phyloP scores from a whole-genome alignment of 2,329 filamentous ascomycete species.

The Alternaria conjuncta region DNA sequence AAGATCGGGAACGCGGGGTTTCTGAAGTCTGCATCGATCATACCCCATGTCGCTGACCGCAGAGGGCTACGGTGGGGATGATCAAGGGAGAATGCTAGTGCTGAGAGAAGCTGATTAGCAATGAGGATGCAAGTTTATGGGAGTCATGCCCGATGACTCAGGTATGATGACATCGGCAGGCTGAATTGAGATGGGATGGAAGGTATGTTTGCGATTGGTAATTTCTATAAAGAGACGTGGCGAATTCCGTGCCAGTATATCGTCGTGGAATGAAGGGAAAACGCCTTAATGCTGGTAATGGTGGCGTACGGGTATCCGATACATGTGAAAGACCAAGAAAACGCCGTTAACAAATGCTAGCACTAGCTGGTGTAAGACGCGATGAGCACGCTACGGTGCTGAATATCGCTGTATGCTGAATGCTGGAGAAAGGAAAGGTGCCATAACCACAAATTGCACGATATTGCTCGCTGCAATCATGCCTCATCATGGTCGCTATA shows the following conservation, averaged over 20 bases:
- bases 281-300: neutral
- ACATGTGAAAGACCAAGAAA: neutral
- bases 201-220: neutral
- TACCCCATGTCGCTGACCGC: neutral
- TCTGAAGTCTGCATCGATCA: neutral
- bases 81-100: neutral
- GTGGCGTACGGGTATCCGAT: neutral
- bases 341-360: neutral
- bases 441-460: neutral
- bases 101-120: neutral
- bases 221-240: neutral
- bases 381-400: neutral
- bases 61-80: no score
- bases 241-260: neutral
- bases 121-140: neutral
- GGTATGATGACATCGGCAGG: neutral
- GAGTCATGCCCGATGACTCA: neutral
- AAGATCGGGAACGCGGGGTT: neutral
- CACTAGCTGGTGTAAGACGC: neutral
- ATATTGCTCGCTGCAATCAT: neutral
- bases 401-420: neutral
- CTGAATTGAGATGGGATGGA: neutral
- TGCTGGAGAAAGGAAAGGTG: neutral
- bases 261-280: neutral
- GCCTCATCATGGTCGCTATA: neutral